These are phyloP conservation scores for Fusarium tricinctum DNA, from an alignment of 2,329 filamentous ascomycete genomes.

Conservation along the genomic window DNA sequence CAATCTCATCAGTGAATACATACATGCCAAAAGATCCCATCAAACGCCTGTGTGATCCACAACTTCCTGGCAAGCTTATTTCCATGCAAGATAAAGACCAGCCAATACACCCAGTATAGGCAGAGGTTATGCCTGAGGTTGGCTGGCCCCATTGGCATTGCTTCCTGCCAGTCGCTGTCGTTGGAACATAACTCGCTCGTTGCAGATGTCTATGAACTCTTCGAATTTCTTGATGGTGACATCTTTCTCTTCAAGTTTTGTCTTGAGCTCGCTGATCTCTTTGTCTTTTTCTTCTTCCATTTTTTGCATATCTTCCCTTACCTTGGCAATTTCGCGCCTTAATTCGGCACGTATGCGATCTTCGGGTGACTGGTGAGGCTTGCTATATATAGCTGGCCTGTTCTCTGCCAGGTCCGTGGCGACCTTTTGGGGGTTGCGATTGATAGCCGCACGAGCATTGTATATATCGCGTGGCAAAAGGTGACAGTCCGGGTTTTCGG, in stretches of 20 bases:
- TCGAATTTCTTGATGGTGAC: slow-evolving; percentile 74
- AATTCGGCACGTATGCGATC: slow-evolving; percentile 74
- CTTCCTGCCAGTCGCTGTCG: slow-evolving; percentile 64
- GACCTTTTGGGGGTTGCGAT: slow-evolving; percentile 74
- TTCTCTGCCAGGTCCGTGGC: slow-evolving; percentile 71
- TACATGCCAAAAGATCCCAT: slow-evolving; percentile 18
- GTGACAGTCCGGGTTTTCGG: slow-evolving; percentile 73
- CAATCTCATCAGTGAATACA: slow-evolving; percentile 29
- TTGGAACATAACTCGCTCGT: slow-evolving; percentile 75
- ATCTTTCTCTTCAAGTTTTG: slow-evolving; percentile 73
- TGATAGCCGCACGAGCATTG: slow-evolving; percentile 76
- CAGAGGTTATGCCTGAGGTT: slow-evolving; percentile 42
- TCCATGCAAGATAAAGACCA: slow-evolving; percentile 34
- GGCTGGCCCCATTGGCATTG: slow-evolving; percentile 47
- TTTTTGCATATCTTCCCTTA: slow-evolving; percentile 69
- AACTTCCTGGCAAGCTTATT: slow-evolving; percentile 23
- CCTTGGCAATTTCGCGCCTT: slow-evolving; percentile 70
- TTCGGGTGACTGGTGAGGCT: slow-evolving; percentile 73
- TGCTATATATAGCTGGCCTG: slow-evolving; percentile 75
- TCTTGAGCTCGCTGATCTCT: slow-evolving; percentile 70
- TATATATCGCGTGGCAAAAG: slow-evolving; percentile 76
- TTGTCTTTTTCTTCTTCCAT: slow-evolving; percentile 69
- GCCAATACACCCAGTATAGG: slow-evolving; percentile 31
- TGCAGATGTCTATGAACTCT: slow-evolving; percentile 79
- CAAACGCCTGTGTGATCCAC: slow-evolving; percentile 43